These are phyloP conservation scores for Morella rubra DNA, from an alignment of 306 rosid genomes.

Conservation along the genomic window DNA sequence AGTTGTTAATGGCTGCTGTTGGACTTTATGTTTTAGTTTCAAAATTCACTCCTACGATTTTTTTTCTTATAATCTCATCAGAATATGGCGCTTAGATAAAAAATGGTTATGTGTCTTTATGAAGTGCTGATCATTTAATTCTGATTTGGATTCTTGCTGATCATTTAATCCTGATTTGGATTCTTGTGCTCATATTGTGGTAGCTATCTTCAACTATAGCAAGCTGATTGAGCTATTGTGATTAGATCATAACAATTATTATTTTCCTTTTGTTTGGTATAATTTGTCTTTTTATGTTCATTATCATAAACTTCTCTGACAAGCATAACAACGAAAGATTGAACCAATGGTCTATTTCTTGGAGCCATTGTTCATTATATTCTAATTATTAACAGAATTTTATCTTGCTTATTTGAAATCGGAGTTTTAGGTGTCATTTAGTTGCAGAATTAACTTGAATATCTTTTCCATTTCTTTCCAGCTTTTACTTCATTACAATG, in stretches of 20 bases:
- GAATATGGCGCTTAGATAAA: background rate
- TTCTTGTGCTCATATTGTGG: background rate
- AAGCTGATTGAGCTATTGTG: background rate
- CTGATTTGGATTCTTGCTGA: background rate
- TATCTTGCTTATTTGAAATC: background rate
- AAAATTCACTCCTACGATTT: background rate
- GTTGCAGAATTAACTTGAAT: background rate
- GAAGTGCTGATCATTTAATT: background rate
- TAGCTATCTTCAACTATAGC: background rate
- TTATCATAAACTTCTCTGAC: background rate
- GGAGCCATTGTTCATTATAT: background rate
- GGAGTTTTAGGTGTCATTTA: background rate
- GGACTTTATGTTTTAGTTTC: background rate
- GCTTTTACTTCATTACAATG: slow-evolving; percentile 69
- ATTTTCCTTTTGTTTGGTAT: background rate
- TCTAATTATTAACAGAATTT: background rate
- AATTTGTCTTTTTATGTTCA: background rate
- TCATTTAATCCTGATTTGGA: background rate
- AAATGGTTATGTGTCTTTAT: background rate
- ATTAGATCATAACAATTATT: background rate
- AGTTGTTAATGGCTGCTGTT: background rate
- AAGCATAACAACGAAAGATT: background rate
- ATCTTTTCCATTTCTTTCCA: slow-evolving; percentile 35
- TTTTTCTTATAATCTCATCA: background rate
- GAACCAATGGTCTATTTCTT: background rate